Conservation (phyloP, 768 basidiomycete genomes). For the Russula sp. region DNA sequence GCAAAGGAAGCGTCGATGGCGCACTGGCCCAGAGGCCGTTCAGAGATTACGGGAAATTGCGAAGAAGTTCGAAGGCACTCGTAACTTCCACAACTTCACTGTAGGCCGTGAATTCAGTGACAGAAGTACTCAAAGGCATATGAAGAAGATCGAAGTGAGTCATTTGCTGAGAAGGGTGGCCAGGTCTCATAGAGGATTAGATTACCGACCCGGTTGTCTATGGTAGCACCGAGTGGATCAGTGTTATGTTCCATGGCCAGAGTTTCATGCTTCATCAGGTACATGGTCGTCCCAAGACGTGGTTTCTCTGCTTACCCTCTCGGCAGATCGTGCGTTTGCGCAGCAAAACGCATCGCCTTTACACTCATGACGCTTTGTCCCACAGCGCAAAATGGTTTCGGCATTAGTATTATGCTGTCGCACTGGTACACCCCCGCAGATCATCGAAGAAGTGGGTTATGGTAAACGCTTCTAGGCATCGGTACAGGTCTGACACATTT, state of each 20-base stretch:
- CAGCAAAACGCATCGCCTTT: constrained; percentile 16
- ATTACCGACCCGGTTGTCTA: constrained; percentile 82
- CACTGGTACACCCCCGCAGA: constrained; percentile 62
- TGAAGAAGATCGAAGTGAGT: constrained; percentile 78
- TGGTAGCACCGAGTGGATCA: constrained; percentile 92
- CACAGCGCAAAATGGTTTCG: constrained; percentile 95
- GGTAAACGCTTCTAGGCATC: not conserved
- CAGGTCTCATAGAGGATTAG: constrained; percentile 33
- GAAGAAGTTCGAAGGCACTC: constrained; percentile 73
- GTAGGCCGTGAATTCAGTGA: constrained; percentile 82
- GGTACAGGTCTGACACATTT: not conserved
- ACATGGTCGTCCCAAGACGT: constrained; percentile 27
- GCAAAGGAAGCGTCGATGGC: constrained; percentile 64
- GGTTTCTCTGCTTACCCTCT: constrained; percentile 8
- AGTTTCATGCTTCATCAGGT: constrained; percentile 99
- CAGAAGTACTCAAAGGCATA: constrained; percentile 74
- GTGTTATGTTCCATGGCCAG: constrained; percentile 90
- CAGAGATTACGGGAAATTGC: constrained; percentile 50
- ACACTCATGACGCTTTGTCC: constrained; percentile 18
- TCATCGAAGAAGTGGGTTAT: constrained; percentile 62
- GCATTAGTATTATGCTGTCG: constrained; percentile 74
- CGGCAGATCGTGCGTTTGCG: constrained; percentile 43
- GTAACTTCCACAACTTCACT: constrained; percentile 98
- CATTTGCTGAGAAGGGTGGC: not conserved
- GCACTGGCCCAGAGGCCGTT: constrained; percentile 49